Percentiles rank a stretch among this genome's conserved stretches.
phyloP scores from a whole-genome alignment of 2,329 filamentous ascomycete genomes.

The Pseudocercospora vitis region DNA sequence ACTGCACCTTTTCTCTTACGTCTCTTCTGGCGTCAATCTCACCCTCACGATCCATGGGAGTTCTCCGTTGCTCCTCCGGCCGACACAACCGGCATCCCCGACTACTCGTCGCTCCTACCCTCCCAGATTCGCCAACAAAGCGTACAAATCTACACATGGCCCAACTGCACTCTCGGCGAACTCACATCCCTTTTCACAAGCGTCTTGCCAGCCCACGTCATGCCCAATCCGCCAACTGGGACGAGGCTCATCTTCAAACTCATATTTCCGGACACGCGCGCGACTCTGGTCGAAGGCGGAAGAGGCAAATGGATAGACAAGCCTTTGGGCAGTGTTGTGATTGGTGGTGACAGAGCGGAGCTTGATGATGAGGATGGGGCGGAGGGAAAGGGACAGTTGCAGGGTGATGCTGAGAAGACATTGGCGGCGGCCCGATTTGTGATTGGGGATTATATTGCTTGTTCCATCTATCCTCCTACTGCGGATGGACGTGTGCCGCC shows the following conservation, averaged over 20 bases:
- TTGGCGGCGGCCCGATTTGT: conserved; percentile 77
- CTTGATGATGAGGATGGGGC: conserved; percentile 36
- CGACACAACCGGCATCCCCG: conserved; percentile 33
- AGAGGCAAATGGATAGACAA: conserved; percentile 70
- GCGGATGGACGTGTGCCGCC: conserved; percentile 72
- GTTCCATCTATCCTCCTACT: conserved; percentile 74
- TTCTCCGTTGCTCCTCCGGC: conserved; percentile 56
- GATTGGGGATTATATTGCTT: conserved; percentile 84
- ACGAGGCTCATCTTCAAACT: conserved; percentile 85
- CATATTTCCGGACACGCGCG: conserved; percentile 73
- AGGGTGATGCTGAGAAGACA: conserved; percentile 68
- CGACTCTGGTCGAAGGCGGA: conserved; percentile 43
- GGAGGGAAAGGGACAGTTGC: conserved; percentile 37
- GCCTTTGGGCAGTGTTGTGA: conserved; percentile 78
- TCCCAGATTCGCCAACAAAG: conserved; percentile 41
- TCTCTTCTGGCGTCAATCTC: conserved; percentile 75
- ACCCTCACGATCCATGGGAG: conserved; percentile 74
- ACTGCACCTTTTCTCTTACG: conserved; percentile 81
- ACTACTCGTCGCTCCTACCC: conserved; percentile 58
- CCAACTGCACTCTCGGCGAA: conserved; percentile 75
- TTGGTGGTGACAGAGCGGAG: conserved; percentile 52
- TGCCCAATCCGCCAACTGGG: conserved; percentile 73
- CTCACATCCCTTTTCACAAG: conserved; percentile 74
- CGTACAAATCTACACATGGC: conserved; percentile 83
- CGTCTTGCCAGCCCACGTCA: conserved; percentile 61